Evolutionary conservation across 2,329 filamentous ascomycete species (phyloP), one percentile per base, ranked within the genome.

Genomic region (Botrytis galanthina): DNA sequence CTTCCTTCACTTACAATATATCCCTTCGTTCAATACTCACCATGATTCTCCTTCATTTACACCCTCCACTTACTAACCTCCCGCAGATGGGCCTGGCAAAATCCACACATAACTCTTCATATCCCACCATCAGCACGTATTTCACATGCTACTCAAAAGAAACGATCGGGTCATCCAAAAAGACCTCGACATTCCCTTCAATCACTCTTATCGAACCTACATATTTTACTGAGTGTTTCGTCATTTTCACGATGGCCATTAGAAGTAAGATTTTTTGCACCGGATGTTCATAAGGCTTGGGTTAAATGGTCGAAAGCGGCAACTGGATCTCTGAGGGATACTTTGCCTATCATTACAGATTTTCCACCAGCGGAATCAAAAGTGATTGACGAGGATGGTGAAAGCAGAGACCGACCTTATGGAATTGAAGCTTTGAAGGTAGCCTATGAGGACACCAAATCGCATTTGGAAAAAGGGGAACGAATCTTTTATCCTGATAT

Each of bases 181-280:
- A 85, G 89, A 44, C 90, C 91, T 12, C 82, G 83, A 3, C 85
- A 87, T 44, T 91, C 87, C 26, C 81, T 97, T 62, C 86, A 84
- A 37, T 92, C 92, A 5, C 87, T 93, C 57, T 81, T 98, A 42
- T 91, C 91, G 4, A 96, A 97, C 78, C 82, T 98, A 39, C 93
- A 97, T 80, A 85, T 96, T 4, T 85, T 99, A 0, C 86, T 97
- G 1, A 87, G 92, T 0, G 92, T 94, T 3, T 87, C 89, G 3
- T 96, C 93, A 81, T 98, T 98, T 80, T 84, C 86, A 26, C 85
- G 90, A 63, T 97, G 94, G 95, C 95, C 95, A 32, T 84, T 99
- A 71, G 88, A 88, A 71, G 81, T 98, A 64, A 90, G 92, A 37
- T 95, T 98, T 82, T 95, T 97, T 77, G 86, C 86, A 3, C 83